These are phyloP conservation scores for Melaleuca alternifolia DNA, from an alignment of 345 rosid species.

Conservation along the genomic window DNA sequence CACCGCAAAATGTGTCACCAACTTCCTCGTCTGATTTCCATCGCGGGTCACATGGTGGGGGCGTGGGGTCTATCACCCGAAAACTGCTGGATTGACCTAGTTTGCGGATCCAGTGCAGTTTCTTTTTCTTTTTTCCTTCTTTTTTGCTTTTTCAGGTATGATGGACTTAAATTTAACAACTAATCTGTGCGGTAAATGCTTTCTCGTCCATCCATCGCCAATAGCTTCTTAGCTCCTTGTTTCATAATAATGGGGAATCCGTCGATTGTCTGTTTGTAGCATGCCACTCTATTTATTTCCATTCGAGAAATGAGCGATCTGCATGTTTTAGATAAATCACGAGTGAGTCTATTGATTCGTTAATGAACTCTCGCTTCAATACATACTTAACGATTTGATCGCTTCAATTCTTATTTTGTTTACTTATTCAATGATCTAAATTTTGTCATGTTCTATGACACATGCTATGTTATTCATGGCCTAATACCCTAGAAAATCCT, in stretches of 20 bases:
- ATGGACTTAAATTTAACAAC: neutral
- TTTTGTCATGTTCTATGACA: neutral
- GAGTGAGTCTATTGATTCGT: neutral
- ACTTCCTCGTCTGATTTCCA: neutral
- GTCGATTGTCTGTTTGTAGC: rapidly evolving
- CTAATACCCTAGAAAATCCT: too few relatives aligned
- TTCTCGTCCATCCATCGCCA: neutral
- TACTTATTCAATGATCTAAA: neutral
- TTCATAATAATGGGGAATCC: neutral
- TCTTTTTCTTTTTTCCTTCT: neutral
- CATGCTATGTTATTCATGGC: neutral
- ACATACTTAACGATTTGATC: neutral
- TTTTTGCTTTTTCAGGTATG: neutral
- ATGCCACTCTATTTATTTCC: neutral
- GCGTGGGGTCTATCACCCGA: neutral
- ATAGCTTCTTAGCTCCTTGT: neutral
- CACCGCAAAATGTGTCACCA: neutral
- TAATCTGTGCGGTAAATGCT: neutral
- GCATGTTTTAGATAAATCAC: neutral
- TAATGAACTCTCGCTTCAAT: neutral
- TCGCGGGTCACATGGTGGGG: neutral
- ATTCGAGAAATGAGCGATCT: neutral
- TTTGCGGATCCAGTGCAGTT: neutral
- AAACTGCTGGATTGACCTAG: neutral
- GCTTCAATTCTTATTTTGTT: neutral